Percentiles rank a stretch among this genome's conserved stretches.
Conservation (phyloP, 345 rosid species). For the Isatis tinctoria region DNA sequence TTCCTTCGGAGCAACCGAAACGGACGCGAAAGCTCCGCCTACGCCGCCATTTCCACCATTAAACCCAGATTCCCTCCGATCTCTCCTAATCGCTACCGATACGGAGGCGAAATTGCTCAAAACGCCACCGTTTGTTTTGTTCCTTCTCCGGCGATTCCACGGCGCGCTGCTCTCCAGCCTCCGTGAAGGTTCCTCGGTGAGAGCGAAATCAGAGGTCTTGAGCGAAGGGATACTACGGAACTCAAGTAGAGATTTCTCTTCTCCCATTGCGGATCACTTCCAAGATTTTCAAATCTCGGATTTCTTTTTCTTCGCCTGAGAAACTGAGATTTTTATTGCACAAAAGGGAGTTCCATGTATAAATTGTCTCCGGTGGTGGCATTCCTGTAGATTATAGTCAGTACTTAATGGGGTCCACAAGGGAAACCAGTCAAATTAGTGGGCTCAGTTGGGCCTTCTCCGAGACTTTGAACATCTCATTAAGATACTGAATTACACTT, state of each 20-base stretch:
- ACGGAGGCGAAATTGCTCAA: conserved; percentile 23
- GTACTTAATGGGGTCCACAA: not conserved
- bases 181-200: conserved; percentile 29
- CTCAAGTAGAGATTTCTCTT: conserved; percentile 37
- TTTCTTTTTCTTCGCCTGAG: conserved; percentile 13
- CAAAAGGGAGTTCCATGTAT: conserved; percentile 8
- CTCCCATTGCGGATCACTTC: conserved; percentile 41
- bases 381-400: not conserved
- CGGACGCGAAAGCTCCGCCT: conserved; percentile 47
- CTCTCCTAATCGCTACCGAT: conserved; percentile 13
- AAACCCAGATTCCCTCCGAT: conserved; percentile 4
- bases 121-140: not conserved
- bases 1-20: conserved; percentile 43
- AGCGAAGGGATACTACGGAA: conserved; percentile 43
- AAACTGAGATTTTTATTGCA: not conserved
- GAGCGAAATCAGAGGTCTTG: conserved; percentile 32
- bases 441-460: conserved; percentile 29
- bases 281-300: not conserved
- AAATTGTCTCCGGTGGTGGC: conserved; percentile 20
- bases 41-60: conserved; percentile 11
- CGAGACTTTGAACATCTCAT: not conserved
- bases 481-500: not conserved
- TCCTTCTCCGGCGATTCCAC: conserved; percentile 12
- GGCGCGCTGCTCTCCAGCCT: conserved; percentile 24
- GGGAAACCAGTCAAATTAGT: not conserved